Percentiles rank a stretch among this genome's conserved stretches.
These are phyloP conservation scores for Euphorbia schlechtendalii DNA, from an alignment of 441 rosid genomes.

Conservation along the genomic window DNA sequence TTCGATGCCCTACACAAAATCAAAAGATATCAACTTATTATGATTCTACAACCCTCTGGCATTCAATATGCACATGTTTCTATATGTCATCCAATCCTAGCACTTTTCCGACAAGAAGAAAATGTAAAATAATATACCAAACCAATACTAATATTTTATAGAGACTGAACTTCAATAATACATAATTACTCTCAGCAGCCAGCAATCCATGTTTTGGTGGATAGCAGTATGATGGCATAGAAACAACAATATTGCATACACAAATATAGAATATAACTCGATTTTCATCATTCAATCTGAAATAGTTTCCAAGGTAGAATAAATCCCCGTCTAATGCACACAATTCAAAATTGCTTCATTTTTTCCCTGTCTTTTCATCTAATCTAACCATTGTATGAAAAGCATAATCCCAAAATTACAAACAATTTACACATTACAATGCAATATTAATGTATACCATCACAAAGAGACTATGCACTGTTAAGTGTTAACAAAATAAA, in stretches of 20 bases:
- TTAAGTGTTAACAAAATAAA: too few species aligned
- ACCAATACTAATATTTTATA: neutral
- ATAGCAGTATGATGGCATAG: conserved; percentile 1
- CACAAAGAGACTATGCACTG: neutral
- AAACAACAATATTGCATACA: too few species aligned
- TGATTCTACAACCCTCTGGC: neutral
- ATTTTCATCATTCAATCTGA: neutral
- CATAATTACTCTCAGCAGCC: neutral
- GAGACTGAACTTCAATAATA: neutral
- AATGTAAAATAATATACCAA: neutral
- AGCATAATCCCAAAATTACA: neutral
- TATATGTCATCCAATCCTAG: neutral
- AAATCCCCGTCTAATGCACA: neutral
- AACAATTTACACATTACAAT: neutral
- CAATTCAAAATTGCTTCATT: too few species aligned
- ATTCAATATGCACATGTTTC: too few species aligned
- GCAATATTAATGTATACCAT: neutral
- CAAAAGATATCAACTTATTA: neutral
- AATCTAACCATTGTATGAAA: neutral
- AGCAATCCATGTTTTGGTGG: neutral
- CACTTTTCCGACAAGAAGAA: neutral
- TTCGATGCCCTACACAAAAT: conserved; percentile 51
- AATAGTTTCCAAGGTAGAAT: neutral
- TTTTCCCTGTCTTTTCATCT: too few species aligned
- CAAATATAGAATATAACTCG: too few species aligned